phyloP scores from a whole-genome alignment of 371 early-diverging fungal species.

The Rhizopus stolonifer region DNA sequence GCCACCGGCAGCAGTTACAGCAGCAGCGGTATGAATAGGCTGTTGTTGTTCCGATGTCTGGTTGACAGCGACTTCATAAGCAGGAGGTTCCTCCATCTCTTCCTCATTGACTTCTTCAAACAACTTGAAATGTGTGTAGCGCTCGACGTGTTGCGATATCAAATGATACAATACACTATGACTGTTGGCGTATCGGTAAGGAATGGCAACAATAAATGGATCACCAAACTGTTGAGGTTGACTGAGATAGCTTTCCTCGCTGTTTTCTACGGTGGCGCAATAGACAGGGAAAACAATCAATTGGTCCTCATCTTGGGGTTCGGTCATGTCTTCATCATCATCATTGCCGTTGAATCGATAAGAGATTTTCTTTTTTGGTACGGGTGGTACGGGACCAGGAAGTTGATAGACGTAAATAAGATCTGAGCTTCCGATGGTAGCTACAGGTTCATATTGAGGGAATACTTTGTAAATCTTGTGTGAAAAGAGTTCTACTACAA shows the following conservation, averaged over 20 bases:
- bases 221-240: conserved; percentile 36
- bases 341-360: conserved; percentile 8
- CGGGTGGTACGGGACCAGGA: conserved; percentile 37
- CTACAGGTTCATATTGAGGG: conserved; percentile 59
- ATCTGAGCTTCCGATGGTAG: conserved; percentile 59
- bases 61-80: conserved; percentile 3
- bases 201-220: conserved; percentile 38
- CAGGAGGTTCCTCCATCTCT: conserved; percentile 2
- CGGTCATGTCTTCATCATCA: conserved; percentile 6
- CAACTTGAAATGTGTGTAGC: conserved; percentile 37
- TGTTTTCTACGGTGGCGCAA: conserved; percentile 26
- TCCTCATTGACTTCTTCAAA: conserved; percentile 38
- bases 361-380: conserved; percentile 10
- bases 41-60: conserved; percentile 24
- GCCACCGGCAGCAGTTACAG: conserved; percentile 45
- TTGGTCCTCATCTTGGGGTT: conserved; percentile 20
- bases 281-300: conserved; percentile 47
- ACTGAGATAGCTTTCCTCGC: conserved; percentile 5
- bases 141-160: conserved; percentile 35
- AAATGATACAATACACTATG: conserved; percentile 30
- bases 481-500: conserved; percentile 64
- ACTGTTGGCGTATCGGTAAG: conserved; percentile 26
- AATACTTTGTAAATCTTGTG: conserved; percentile 68
- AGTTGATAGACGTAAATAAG: conserved; percentile 71
- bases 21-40: conserved; percentile 46